Evolutionary conservation across 73 alveolate genomes (phyloP).

Genomic region (Paramecium biaurelia): DNA sequence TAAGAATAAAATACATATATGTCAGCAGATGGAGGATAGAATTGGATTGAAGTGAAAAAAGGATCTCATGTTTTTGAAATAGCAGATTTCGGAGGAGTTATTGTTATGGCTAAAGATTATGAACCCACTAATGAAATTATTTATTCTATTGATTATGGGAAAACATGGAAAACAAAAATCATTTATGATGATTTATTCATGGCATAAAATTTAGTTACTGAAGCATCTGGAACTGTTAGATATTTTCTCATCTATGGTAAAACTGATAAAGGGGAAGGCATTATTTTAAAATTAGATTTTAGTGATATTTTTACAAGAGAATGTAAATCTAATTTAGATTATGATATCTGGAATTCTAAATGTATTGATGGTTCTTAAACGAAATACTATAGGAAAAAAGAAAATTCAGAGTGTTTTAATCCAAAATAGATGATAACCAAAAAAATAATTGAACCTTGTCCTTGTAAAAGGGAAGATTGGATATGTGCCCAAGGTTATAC

Average conservation of each 20-base stretch:
- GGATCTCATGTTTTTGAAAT: conserved; percentile 37
- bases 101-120: conserved; percentile 12
- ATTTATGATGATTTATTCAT: conserved; percentile 15
- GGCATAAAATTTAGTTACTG: conserved; percentile 17
- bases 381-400: conserved; percentile 18
- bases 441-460: conserved; percentile 17
- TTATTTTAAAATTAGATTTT: background rate
- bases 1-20: conserved; percentile 20
- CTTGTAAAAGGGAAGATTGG: conserved; percentile 43
- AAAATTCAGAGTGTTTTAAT: conserved; percentile 15
- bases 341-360: background rate
- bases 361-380: conserved; percentile 5
- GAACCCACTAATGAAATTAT: conserved; percentile 31
- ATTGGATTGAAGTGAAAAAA: conserved; percentile 21
- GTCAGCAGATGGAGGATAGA: conserved; percentile 31
- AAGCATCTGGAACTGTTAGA: conserved; percentile 1
- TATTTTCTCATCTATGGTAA: conserved; percentile 15
- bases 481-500: conserved; percentile 32
- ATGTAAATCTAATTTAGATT: background rate
- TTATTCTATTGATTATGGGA: conserved; percentile 43
- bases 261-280: conserved; percentile 32
- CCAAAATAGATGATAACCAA: background rate
- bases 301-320: conserved; percentile 4
- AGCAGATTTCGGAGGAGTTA: conserved; percentile 16
- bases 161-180: background rate